Conservation (phyloP, 441 rosid species). For the Rhodomyrtus psidioides region DNA sequence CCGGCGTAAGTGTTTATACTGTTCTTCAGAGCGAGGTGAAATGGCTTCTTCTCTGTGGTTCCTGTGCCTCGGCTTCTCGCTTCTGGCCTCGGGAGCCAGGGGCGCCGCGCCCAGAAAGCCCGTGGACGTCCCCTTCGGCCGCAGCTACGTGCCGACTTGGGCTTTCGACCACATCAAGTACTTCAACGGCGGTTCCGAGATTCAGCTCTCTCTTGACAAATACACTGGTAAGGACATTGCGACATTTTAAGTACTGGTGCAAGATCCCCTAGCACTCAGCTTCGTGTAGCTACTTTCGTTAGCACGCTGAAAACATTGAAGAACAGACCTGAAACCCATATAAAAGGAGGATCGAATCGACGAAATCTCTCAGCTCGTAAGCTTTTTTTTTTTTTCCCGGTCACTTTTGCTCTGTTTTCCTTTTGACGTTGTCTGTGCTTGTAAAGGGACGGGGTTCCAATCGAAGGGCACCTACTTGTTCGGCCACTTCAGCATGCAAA, state of each 20-base stretch:
- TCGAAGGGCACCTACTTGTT: slow-evolving; percentile 71
- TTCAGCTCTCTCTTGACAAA: slow-evolving; percentile 16
- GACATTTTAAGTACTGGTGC: not conserved
- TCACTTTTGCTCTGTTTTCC: not conserved
- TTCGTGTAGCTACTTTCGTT: not conserved
- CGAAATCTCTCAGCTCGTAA: not conserved
- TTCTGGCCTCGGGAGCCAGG: slow-evolving; percentile 14
- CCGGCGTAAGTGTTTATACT: not conserved
- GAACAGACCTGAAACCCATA: not conserved
- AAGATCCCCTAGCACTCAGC: not conserved
- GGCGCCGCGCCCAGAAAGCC: not conserved
- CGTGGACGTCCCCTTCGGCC: slow-evolving; percentile 3
- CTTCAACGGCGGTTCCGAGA: slow-evolving; percentile 15
- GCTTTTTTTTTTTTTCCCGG: not conserved
- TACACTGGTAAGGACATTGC: not conserved
- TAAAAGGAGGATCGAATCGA: not conserved
- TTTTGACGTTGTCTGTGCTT: not conserved
- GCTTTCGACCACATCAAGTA: slow-evolving; percentile 25
- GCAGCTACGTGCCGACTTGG: slow-evolving; percentile 19
- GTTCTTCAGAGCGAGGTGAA: not conserved
- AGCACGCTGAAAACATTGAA: not conserved
- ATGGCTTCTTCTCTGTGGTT: slow-evolving; percentile 35
- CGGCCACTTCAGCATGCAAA: slow-evolving; percentile 82
- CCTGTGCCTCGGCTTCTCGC: slow-evolving; percentile 30
- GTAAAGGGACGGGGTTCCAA: slow-evolving; percentile 73